Base-by-base conservation (phyloP, 2,329 filamentous ascomycete genomes). In the Trichothecium roseum region DNA sequence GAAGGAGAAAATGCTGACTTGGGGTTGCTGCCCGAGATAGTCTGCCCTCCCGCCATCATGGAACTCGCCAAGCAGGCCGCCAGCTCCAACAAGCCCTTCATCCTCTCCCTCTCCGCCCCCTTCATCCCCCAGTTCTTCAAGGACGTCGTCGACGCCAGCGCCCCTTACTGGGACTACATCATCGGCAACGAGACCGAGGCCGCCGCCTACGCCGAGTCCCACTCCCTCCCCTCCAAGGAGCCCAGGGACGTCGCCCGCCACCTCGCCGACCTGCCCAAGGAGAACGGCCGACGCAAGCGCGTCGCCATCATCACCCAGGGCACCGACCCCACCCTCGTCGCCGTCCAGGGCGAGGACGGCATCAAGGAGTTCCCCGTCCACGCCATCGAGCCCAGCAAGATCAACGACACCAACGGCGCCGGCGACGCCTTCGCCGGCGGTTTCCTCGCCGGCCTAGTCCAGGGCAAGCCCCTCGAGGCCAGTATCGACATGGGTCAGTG, bases 41-140 rank as follows among this genome's bases (percentile, higher is more conserved):
- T 98, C 54, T 94, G 81, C 64, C 86, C 89, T 30, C 79, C 83
- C 16, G 89, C 91, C 46, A 87, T 94, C 56, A 69, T 88, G 70
- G 85, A 87, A 45, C 74, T 98, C 33, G 89, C 82, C 47, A 81
- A 94, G 62, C 84, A 96, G 65, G 89, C 91, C 39, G 88, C 86
- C 28, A 67, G 72, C 45, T 78, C 85, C 61, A 81, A 96, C 74
- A 98, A 98, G 78, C 70, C 72, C 42, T 94, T 96, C 61, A 77
- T 88, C 50, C 78, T 98, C 49, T 93, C 87, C 48, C 77, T 98
- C 42, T 91, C 86, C 35, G 91, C 91, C 7, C 91, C 91, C 40
- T 98, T 98, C 71, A 94, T 98, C 54, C 69, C 82, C 28, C 83
- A 94, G 57, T 94, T 95, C 74, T 98, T 96, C 81, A 95, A 95